phyloP scores from a whole-genome alignment of 345 rosid species.

The Microcos paniculata region DNA sequence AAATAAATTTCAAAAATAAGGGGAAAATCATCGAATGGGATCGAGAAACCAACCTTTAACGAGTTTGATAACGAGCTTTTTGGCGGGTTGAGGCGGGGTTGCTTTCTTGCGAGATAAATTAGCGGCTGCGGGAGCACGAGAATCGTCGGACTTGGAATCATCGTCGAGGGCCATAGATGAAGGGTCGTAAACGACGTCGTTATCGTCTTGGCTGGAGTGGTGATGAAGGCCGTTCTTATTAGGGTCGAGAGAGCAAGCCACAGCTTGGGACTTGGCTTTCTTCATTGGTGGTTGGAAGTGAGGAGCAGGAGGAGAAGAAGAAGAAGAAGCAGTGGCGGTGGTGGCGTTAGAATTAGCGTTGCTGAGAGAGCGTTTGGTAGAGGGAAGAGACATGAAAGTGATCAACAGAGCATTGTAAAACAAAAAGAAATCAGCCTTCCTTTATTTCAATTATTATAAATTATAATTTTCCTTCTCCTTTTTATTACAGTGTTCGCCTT shows the following conservation, averaged over 20 bases:
- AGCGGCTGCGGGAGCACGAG: conserved; percentile 41
- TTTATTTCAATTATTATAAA: background rate
- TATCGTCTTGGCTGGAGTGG: conserved; percentile 11
- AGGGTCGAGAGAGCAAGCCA: conserved; percentile 44
- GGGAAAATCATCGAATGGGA: background rate
- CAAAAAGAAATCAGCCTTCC: background rate
- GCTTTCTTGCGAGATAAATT: conserved; percentile 76
- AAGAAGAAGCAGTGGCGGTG: background rate
- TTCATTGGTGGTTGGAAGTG: conserved; percentile 44
- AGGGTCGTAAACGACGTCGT: conserved; percentile 50
- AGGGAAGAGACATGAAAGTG: conserved; percentile 61
- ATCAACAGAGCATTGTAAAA: conserved; percentile 19
- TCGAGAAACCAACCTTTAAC: conserved; percentile 52
- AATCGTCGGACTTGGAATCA: conserved; percentile 36
- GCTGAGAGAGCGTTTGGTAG: conserved; percentile 58
- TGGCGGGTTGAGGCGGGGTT: conserved; percentile 62
- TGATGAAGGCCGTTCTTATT: conserved; percentile 49
- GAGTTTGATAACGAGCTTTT: conserved; percentile 82
- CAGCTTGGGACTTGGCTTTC: conserved; percentile 71
- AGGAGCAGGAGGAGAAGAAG: background rate
- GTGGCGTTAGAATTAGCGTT: conserved; percentile 10
- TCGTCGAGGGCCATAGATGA: conserved; percentile 52
- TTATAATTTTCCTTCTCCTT: too few species aligned
- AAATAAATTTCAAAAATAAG: conserved; percentile 7
- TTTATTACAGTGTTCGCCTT: background rate